Conservation (phyloP, 2,329 filamentous ascomycete genomes). For the Pseudogymnoascus sp. region DNA sequence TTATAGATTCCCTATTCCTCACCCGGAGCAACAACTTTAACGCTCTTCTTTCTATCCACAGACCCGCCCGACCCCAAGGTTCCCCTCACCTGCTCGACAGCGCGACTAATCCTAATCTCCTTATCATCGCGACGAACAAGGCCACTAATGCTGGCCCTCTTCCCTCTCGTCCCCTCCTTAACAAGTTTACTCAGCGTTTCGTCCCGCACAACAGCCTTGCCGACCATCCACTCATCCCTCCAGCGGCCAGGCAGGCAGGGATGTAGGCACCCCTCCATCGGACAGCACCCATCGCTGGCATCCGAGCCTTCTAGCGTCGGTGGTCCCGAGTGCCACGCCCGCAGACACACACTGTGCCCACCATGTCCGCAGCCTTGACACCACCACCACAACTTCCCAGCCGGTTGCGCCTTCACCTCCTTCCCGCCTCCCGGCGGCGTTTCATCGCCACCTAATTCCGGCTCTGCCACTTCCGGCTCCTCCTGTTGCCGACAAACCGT, state of each 20-base stretch:
- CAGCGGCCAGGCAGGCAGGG: conserved; percentile 52
- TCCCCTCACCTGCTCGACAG: conserved; percentile 52
- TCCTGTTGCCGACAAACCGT: conserved; percentile 46
- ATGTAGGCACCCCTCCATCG: conserved; percentile 57
- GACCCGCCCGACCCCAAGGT: conserved; percentile 30
- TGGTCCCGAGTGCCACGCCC: conserved; percentile 45
- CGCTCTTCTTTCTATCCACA: conserved; percentile 49
- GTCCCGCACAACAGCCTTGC: conserved; percentile 14
- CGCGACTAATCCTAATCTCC: conserved; percentile 50
- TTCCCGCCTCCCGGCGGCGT: conserved; percentile 12
- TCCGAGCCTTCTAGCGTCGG: conserved; percentile 24
- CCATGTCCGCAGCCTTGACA: conserved; percentile 56
- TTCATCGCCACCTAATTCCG: conserved; percentile 26
- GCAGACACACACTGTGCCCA: conserved; percentile 51
- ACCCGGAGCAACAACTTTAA: conserved; percentile 45
- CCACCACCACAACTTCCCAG: conserved; percentile 46
- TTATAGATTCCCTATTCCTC: conserved; percentile 13
- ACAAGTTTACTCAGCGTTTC: conserved; percentile 31
- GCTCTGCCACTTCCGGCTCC: conserved; percentile 34
- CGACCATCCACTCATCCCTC: conserved; percentile 37
- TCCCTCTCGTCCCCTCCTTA: conserved; percentile 21
- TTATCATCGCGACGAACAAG: conserved; percentile 40
- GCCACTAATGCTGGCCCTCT: conserved; percentile 7
- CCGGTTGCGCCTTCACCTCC: background rate
- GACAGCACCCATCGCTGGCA: conserved; percentile 48